Conservation (phyloP, 495 filamentous ascomycete species). For the Geopyxis carbonaria region DNA sequence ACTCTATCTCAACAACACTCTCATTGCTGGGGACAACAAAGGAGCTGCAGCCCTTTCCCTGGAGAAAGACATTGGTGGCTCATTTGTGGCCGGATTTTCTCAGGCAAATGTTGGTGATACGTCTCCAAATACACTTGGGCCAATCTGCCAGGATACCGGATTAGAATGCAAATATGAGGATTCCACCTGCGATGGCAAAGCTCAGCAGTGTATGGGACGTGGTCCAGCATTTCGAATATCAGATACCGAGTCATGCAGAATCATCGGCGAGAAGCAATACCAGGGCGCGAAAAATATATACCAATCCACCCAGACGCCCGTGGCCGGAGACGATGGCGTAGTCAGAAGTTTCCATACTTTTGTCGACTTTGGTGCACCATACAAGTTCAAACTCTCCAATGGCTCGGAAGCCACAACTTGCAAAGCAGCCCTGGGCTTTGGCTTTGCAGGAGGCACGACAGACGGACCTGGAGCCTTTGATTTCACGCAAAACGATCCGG, state of each 20-base stretch:
- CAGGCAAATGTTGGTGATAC: constrained; percentile 92
- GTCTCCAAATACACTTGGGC: constrained; percentile 71
- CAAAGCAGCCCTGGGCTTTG: constrained; percentile 81
- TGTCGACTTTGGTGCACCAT: constrained; percentile 38
- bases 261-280: constrained; percentile 61
- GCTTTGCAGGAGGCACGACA: constrained; percentile 86
- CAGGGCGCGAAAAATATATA: constrained; percentile 48
- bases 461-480: constrained; percentile 89
- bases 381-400: constrained; percentile 57
- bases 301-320: constrained; percentile 33
- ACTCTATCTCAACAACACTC: constrained; percentile 79
- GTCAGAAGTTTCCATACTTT: constrained; percentile 63
- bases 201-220: constrained; percentile 64
- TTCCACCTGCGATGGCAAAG: constrained; percentile 60
- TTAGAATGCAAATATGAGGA: constrained; percentile 53
- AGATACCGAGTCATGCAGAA: constrained; percentile 65
- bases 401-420: constrained; percentile 58
- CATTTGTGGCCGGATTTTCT: constrained; percentile 86
- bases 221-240: constrained; percentile 61
- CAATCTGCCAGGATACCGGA: constrained; percentile 65
- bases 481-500: constrained; percentile 72
- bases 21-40: constrained; percentile 90
- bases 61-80: constrained; percentile 48
- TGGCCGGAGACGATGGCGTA: constrained; percentile 37
- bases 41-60: constrained; percentile 79